These are phyloP conservation scores for Phytophthora citricola DNA, from an alignment of 352 stramenopile species.

Conservation along the genomic window DNA sequence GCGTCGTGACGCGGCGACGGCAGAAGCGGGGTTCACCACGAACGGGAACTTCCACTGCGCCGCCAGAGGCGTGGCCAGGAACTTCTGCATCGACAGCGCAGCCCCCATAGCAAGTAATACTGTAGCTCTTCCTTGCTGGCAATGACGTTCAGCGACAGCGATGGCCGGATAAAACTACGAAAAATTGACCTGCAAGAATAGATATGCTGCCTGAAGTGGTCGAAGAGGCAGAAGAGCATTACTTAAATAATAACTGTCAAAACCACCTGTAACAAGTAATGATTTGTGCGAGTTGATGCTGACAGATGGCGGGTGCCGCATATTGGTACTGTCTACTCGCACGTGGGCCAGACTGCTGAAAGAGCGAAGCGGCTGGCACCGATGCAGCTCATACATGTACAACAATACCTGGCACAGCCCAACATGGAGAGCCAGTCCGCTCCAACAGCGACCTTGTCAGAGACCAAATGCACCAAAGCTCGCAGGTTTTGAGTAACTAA, in stretches of 20 bases:
- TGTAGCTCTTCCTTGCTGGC: background rate
- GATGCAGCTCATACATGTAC: background rate
- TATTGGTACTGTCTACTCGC: conserved; percentile 20
- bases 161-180: background rate
- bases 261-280: background rate
- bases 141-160: conserved; percentile 5
- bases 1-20: conserved; percentile 35
- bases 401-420: no score
- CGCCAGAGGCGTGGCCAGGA: conserved; percentile 39
- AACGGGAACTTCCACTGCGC: conserved; percentile 56
- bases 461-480: background rate
- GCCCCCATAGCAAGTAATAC: conserved; percentile 18
- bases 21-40: conserved; percentile 52
- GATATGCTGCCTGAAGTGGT: background rate
- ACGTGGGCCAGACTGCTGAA: conserved; percentile 17
- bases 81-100: conserved; percentile 40
- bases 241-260: background rate
- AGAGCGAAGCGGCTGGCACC: conserved; percentile 9
- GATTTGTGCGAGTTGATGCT: conserved; percentile 1
- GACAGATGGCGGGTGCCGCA: background rate
- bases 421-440: conserved; percentile 9
- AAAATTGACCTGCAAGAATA: background rate
- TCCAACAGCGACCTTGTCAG: conserved; percentile 4
- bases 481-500: no score
- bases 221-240: background rate